Percentiles rank a stretch among this genome's conserved stretches.
Conservation (phyloP, 2,329 filamentous ascomycete species). For the Xylogone sp. region DNA sequence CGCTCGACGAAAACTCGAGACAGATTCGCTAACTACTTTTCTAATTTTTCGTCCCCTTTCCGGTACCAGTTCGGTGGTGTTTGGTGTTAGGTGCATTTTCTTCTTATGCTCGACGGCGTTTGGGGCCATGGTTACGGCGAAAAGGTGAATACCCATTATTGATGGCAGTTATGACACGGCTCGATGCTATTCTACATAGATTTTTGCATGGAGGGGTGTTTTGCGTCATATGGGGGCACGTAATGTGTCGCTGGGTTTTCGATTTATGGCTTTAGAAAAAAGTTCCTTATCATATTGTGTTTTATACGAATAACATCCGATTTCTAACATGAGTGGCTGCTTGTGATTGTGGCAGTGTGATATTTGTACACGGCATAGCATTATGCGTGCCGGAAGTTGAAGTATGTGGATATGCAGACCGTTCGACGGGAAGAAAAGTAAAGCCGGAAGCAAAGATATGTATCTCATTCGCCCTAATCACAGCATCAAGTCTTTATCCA, state of each 20-base stretch:
- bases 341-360: too few species aligned
- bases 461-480: too few species aligned
- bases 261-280: background rate
- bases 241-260: background rate
- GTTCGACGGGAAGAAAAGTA: too few species aligned
- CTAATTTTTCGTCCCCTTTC: background rate
- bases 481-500: too few species aligned
- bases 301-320: background rate
- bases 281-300: background rate
- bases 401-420: too few species aligned
- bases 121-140: background rate
- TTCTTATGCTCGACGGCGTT: background rate
- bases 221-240: background rate
- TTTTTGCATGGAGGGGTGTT: background rate
- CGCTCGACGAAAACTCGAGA: constrained; percentile 1
- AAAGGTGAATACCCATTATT: background rate
- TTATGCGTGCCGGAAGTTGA: too few species aligned
- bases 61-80: background rate
- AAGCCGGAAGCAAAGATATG: too few species aligned
- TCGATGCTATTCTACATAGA: background rate
- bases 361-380: too few species aligned
- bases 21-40: background rate
- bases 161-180: background rate
- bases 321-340: too few species aligned
- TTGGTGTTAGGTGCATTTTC: background rate